Evolutionary conservation across 805 yeast genomes (phyloP).

Genomic region (Lipomyces starkeyi): DNA sequence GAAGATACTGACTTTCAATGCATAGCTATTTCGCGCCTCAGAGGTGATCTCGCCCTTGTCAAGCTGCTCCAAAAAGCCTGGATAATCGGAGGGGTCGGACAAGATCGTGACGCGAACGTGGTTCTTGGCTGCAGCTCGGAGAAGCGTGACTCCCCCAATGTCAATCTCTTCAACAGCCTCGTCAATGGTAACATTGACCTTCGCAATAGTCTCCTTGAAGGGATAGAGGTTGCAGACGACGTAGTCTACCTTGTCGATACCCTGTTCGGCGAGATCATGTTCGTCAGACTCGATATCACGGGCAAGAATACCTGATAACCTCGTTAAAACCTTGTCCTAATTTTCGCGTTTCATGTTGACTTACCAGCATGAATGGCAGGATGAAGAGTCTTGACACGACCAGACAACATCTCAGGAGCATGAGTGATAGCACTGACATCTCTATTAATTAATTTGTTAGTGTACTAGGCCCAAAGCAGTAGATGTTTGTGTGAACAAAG

Average conservation of each 20-base stretch:
- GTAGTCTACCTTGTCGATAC: constrained; percentile 93
- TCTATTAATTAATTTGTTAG: constrained; percentile 26
- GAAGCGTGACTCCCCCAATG: constrained; percentile 95
- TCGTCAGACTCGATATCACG: constrained; percentile 91
- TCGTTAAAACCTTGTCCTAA: neutral
- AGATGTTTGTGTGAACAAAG: neutral
- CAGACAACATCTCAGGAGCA: constrained; percentile 99
- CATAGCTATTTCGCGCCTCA: constrained; percentile 79
- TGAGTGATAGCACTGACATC: constrained; percentile 95
- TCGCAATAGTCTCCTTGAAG: constrained; percentile 95
- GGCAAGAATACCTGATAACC: constrained; percentile 69
- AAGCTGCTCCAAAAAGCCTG: constrained; percentile 83
- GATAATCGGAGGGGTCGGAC: constrained; percentile 93
- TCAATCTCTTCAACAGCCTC: constrained; percentile 99
- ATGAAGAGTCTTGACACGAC: constrained; percentile 96
- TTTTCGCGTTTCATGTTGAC: constrained; percentile 19
- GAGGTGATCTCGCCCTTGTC: constrained; percentile 69
- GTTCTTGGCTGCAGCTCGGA: constrained; percentile 99
- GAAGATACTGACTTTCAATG: constrained; percentile 52
- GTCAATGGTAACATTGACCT: constrained; percentile 90
- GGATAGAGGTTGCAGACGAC: constrained; percentile 98
- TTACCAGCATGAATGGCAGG: constrained; percentile 98
- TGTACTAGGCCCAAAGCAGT: neutral
- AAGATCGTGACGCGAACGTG: constrained; percentile 94
- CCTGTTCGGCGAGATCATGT: constrained; percentile 82